Conservation (phyloP, 805 yeast species). For the Starmerella stellata region DNA sequence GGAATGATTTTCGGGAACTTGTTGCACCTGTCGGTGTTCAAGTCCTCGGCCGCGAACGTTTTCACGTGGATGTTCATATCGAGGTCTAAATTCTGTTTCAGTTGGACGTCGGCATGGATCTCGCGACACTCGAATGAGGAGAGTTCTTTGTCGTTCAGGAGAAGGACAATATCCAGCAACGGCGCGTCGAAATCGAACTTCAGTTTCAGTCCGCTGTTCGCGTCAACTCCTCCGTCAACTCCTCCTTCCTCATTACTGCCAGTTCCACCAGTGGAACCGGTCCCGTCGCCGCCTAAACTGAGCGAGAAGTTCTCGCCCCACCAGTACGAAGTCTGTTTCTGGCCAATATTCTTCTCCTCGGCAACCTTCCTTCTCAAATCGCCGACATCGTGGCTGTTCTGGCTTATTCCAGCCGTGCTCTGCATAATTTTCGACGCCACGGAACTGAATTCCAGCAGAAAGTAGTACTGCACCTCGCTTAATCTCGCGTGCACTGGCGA, state of each 20-base stretch:
- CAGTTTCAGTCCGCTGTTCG: constrained; percentile 1
- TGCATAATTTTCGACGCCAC: constrained; percentile 39
- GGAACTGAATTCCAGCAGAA: constrained; percentile 36
- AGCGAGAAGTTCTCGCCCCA: constrained; percentile 14
- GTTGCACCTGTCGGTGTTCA: constrained; percentile 42
- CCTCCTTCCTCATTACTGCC: not conserved
- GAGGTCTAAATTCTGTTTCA: constrained; percentile 38
- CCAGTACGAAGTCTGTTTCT: constrained; percentile 12
- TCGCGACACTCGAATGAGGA: constrained; percentile 46
- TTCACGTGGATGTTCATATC: constrained; percentile 44
- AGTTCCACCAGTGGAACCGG: no score
- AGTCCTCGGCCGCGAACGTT: constrained; percentile 64
- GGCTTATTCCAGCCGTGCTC: constrained; percentile 32
- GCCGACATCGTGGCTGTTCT: constrained; percentile 25
- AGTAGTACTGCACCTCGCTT: constrained; percentile 55
- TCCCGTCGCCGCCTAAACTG: constrained; percentile 1
- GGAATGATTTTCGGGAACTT: constrained; percentile 72
- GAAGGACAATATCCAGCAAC: constrained; percentile 7
- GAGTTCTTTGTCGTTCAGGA: constrained; percentile 22
- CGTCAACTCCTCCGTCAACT: not conserved
- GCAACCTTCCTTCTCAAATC: constrained; percentile 11
- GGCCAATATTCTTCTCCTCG: constrained; percentile 14
- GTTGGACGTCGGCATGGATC: constrained; percentile 32
- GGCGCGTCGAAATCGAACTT: constrained; percentile 15
- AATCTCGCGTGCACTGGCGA: constrained; percentile 45